phyloP scores from a whole-genome alignment of 108 stramenopile genomes.

The Nannochloropsis gaditana region DNA sequence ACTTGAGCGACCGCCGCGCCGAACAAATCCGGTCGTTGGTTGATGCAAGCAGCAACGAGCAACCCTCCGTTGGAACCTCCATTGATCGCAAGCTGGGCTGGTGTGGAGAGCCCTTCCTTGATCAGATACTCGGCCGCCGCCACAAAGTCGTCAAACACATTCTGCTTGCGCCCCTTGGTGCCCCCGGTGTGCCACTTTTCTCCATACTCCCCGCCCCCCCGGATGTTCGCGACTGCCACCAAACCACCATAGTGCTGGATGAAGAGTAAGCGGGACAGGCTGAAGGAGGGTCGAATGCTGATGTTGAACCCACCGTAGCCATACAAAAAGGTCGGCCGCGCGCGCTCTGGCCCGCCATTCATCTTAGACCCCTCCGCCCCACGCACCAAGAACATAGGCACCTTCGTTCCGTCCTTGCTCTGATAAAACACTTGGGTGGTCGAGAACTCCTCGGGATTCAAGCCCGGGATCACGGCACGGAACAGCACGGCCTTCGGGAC shows the following conservation, averaged over 20 bases:
- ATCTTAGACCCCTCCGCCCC: neutral
- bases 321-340: constrained; percentile 61
- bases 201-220: constrained; percentile 72
- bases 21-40: constrained; percentile 80
- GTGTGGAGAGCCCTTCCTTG: constrained; percentile 62
- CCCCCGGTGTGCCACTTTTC: constrained; percentile 67
- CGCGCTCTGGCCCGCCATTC: neutral
- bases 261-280: constrained; percentile 66
- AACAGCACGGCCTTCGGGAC: neutral
- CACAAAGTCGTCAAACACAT: constrained; percentile 89
- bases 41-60: constrained; percentile 59
- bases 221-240: constrained; percentile 87
- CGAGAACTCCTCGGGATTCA: constrained; percentile 36
- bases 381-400: constrained; percentile 53
- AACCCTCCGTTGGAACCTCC: constrained; percentile 94
- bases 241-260: constrained; percentile 64
- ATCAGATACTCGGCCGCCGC: constrained; percentile 80
- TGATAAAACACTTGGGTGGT: constrained; percentile 41
- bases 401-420: constrained; percentile 52
- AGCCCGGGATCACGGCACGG: constrained; percentile 42
- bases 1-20: constrained; percentile 70
- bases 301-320: constrained; percentile 97
- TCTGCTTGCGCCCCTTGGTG: constrained; percentile 71
- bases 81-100: constrained; percentile 72
- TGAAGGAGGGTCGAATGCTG: constrained; percentile 78